Conservation (phyloP, 129 eudicot species). For the Oenanthe sinensis region DNA sequence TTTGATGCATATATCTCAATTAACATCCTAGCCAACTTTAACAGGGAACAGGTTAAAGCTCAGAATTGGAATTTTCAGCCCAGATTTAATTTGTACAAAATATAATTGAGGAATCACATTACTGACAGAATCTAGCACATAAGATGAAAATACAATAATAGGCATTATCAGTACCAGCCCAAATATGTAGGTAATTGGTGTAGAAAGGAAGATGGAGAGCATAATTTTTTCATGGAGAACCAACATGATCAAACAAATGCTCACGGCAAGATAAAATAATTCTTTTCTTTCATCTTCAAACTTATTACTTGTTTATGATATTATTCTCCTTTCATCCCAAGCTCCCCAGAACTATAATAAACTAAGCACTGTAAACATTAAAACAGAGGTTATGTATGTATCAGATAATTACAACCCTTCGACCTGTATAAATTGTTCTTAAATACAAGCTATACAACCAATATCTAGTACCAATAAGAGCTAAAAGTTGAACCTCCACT, state of each 20-base stretch:
- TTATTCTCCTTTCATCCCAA: neutral
- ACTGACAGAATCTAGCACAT: neutral
- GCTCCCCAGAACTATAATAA: neutral
- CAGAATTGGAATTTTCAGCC: neutral
- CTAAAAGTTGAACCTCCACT: conserved; percentile 76
- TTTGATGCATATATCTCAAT: neutral
- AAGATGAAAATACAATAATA: neutral
- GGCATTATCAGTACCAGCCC: neutral
- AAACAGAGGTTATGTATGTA: neutral
- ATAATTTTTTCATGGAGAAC: neutral
- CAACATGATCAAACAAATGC: neutral
- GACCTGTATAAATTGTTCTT: neutral
- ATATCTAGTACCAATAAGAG: conserved; percentile 29
- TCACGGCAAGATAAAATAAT: neutral
- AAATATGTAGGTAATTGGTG: neutral
- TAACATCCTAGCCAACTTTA: neutral
- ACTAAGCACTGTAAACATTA: neutral
- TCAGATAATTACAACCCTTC: neutral
- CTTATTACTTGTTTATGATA: neutral
- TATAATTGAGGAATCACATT: neutral
- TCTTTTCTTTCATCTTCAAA: neutral
- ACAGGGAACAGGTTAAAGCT: neutral
- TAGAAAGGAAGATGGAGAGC: neutral
- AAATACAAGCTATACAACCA: conserved; percentile 9
- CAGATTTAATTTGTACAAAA: neutral